Evolutionary conservation across 1,284 basidiomycete species (phyloP), one percentile per base, ranked within the genome.

Genomic region (Sporisorium graminicola): DNA sequence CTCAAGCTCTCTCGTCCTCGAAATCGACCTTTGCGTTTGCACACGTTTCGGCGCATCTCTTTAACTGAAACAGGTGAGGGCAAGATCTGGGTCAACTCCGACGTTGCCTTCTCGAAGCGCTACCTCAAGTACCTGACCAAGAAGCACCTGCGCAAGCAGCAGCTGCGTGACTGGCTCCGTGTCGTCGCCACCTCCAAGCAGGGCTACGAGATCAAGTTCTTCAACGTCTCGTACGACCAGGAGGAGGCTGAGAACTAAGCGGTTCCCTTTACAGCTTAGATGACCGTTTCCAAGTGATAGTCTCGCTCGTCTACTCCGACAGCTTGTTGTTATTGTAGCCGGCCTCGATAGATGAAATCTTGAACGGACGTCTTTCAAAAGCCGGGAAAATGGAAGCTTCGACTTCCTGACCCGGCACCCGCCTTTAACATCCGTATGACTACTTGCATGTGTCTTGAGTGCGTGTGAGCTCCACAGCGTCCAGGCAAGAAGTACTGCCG

Each of bases 111-210:
- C 79, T 87, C 86, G 58, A 86, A 86, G 84, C 84, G 87, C 55
- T 87, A 87, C 85, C 84, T 87, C 81, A 87, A 87, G 82, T 87
- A 86, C 82, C 74, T 87, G 22, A 87, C 86, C 73, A 87, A 87
- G 83, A 86, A 86, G 81, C 85, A 82, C 78, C 77, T 85, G 61
- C 80, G 81, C 79, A 82, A 85, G 67, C 77, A 80, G 63, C 81
- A 82, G 77, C 82, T 86, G 46, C 84, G 85, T 67, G 85, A 86
- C 78, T 86, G 85, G 83, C 80, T 85, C 54, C 85, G 85, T 65
- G 86, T 86, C 58, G 86, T 86, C 26, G 85, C 86, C 57, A 86
- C 86, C 71, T 81, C 78, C 80, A 86, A 86, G 85, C 77, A 86
- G 60, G 85, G 84, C 70, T 87, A 86, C 78, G 82, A 84, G 68